A percentile compares a stretch with the other conserved stretches of the same genome.
These are phyloP conservation scores for Sanguinoderma infundibulare DNA, from an alignment of 1,284 basidiomycete species.

Conservation along the genomic window DNA sequence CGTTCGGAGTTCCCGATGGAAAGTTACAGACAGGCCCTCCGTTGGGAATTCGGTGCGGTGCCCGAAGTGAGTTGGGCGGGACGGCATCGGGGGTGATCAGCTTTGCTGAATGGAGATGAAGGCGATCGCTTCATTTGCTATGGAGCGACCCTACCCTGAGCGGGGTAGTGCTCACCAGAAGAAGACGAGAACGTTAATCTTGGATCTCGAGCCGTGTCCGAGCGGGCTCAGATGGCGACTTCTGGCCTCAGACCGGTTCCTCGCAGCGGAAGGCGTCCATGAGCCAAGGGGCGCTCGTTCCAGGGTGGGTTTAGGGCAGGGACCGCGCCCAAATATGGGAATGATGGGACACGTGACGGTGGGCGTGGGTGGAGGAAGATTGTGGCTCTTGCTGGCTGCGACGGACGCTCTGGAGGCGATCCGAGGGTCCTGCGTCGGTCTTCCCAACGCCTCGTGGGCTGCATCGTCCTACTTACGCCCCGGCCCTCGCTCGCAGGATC, in stretches of 20 bases:
- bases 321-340: not conserved
- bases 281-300: too few relatives aligned
- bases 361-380: not conserved
- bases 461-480: slow-evolving; percentile 15
- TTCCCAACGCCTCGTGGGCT: slow-evolving; percentile 27
- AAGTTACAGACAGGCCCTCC: not conserved
- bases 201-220: slow-evolving; percentile 4
- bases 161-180: not conserved
- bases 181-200: slow-evolving; percentile 14
- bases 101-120: not conserved
- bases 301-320: slow-evolving; percentile 21
- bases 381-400: not conserved
- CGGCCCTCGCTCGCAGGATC: slow-evolving; percentile 14
- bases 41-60: slow-evolving; percentile 4
- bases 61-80: not conserved
- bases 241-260: not conserved
- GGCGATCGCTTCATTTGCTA: not conserved
- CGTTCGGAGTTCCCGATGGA: not conserved
- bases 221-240: not conserved
- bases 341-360: slow-evolving; percentile 3
- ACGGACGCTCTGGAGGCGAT: too few relatives aligned
- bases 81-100: slow-evolving; percentile 5
- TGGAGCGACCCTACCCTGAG: not conserved
- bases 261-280: not conserved
- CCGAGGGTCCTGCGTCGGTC: slow-evolving; percentile 9